A percentile compares a stretch with the other conserved stretches of the same genome.
Evolutionary conservation across 768 basidiomycete species (phyloP).

Genomic region (Floccularia luteovirens): DNA sequence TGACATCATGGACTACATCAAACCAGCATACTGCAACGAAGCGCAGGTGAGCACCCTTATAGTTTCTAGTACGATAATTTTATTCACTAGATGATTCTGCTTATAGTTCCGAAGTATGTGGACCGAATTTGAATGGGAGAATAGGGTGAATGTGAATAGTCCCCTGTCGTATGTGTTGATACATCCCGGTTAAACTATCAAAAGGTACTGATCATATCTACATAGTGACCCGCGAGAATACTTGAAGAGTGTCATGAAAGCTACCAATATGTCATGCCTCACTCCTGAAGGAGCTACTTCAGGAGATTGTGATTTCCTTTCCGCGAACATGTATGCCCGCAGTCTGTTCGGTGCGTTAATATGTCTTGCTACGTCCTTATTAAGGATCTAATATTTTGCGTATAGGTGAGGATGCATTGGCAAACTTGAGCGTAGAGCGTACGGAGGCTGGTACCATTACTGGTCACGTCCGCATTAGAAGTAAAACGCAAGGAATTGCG

Average conservation of each 20-base stretch:
- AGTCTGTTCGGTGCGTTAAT: constrained; percentile 73
- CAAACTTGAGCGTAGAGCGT: constrained; percentile 89
- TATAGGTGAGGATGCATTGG: constrained; percentile 89
- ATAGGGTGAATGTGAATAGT: constrained; percentile 90
- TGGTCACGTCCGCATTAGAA: constrained; percentile 93
- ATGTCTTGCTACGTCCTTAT: neutral
- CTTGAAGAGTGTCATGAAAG: constrained; percentile 90
- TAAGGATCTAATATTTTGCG: neutral
- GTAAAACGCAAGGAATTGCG: constrained; percentile 97
- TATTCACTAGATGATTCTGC: neutral
- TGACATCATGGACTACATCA: constrained; percentile 98
- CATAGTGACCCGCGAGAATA: constrained; percentile 79
- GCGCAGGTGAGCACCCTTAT: constrained; percentile 68
- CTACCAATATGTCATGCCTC: constrained; percentile 96
- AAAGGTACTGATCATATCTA: neutral
- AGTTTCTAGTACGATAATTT: neutral
- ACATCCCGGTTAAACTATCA: constrained; percentile 2
- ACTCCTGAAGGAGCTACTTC: constrained; percentile 93
- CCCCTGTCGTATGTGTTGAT: constrained; percentile 59
- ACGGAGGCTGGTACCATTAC: constrained; percentile 75
- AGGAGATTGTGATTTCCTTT: constrained; percentile 95
- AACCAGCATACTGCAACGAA: constrained; percentile 93
- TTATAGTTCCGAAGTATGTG: constrained; percentile 92
- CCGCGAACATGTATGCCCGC: constrained; percentile 93
- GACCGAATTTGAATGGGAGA: constrained; percentile 99